These are phyloP conservation scores for Collariella sp. DNA, from an alignment of 495 filamentous ascomycete genomes.

Conservation along the genomic window DNA sequence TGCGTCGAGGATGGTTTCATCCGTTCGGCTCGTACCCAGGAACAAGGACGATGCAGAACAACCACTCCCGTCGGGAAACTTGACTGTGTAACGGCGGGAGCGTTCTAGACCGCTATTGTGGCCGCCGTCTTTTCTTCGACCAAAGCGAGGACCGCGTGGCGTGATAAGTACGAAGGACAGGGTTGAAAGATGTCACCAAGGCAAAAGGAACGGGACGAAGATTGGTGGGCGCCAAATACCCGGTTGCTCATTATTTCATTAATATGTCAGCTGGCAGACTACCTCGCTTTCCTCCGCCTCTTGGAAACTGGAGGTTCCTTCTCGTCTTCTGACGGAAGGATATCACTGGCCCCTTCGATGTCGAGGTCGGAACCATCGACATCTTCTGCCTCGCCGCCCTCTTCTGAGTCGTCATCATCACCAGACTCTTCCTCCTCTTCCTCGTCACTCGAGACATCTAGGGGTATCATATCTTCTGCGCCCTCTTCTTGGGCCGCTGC, in stretches of 20 bases:
- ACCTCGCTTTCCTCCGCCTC: constrained; percentile 21
- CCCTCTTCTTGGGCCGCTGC: constrained; percentile 24
- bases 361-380: constrained; percentile 23
- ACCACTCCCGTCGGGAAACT: too few relatives aligned
- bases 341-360: constrained; percentile 21
- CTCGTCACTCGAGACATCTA: constrained; percentile 43
- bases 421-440: constrained; percentile 34
- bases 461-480: constrained; percentile 46
- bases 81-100: too few relatives aligned
- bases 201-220: too few relatives aligned
- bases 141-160: too few relatives aligned
- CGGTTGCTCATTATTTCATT: not conserved
- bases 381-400: constrained; percentile 32
- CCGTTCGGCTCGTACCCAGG: too few relatives aligned
- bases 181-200: too few relatives aligned
- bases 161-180: too few relatives aligned
- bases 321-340: constrained; percentile 19
- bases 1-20: too few relatives aligned
- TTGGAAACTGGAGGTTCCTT: constrained; percentile 18
- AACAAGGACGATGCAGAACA: too few relatives aligned
- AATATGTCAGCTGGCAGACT: not conserved
- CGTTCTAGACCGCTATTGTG: too few relatives aligned
- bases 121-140: too few relatives aligned
- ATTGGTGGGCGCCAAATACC: too few relatives aligned
- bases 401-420: constrained; percentile 22